phyloP scores from a whole-genome alignment of 2,329 filamentous ascomycete genomes.

The Ascochyta viciae-villosae region DNA sequence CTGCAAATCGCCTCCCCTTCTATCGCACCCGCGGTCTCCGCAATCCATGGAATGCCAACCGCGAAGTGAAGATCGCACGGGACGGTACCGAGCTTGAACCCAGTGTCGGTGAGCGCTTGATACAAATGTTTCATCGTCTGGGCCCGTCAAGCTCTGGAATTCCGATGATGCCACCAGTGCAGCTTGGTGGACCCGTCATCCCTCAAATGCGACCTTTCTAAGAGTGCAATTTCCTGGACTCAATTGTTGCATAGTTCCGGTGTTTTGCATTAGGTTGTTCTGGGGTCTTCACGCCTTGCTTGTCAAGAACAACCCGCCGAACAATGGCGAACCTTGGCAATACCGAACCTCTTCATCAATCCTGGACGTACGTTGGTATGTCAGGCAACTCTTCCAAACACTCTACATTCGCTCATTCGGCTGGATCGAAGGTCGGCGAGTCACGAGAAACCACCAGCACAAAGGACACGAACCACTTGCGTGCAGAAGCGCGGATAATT shows the following conservation, averaged over 20 bases:
- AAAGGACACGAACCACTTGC: not conserved
- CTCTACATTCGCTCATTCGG: not conserved
- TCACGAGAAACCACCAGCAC: not conserved
- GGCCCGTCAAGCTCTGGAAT: slow-evolving; percentile 37
- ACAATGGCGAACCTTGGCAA: not conserved
- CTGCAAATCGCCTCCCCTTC: slow-evolving; percentile 82
- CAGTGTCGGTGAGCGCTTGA: slow-evolving; percentile 74
- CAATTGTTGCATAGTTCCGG: not conserved
- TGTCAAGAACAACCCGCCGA: not conserved
- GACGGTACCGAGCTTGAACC: slow-evolving; percentile 95
- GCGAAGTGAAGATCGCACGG: slow-evolving; percentile 94
- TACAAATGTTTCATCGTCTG: slow-evolving; percentile 73
- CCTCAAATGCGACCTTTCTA: slow-evolving; percentile 43
- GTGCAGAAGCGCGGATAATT: not conserved
- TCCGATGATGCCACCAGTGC: slow-evolving; percentile 29
- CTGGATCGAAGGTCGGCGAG: slow-evolving; percentile 6
- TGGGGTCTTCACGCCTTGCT: not conserved
- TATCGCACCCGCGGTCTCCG: slow-evolving; percentile 85
- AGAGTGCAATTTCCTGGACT: not conserved
- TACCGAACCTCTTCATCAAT: not conserved
- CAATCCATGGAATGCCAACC: slow-evolving; percentile 94
- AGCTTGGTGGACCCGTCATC: slow-evolving; percentile 32
- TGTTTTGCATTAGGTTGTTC: not conserved
- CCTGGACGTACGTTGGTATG: not conserved
- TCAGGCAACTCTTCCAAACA: not conserved